Base-by-base conservation (phyloP, 768 basidiomycete species). In the Xerocomellus chrysenteron region DNA sequence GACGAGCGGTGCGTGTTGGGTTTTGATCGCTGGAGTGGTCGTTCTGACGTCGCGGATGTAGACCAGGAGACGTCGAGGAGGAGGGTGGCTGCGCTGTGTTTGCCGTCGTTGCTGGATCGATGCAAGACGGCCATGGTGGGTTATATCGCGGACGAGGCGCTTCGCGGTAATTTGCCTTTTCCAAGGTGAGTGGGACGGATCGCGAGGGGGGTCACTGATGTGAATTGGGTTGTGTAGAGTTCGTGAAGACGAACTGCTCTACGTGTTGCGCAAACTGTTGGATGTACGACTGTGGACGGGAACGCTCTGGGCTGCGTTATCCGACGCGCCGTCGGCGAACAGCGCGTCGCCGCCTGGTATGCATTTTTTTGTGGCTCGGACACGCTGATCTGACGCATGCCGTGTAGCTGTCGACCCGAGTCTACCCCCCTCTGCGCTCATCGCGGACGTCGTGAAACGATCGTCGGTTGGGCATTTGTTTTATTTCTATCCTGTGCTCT, bases 101-200 rank as follows among this genome's bases (percentile, higher is more conserved):
- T 94, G 7, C 85, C 91, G 0, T 79, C 85, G 1, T 73, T 98
- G 30, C 74, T 98, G 28, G 83, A 81, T 57, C 85, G 95, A n/a
- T 94, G 90, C 72, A 80, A 82, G 43, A 74, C 77, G 1, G 79
- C 85, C 0, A 74, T 98, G 53, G 77, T 83, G 17, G 78, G 82
- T 9, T 98, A 90, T 65, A 78, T 96, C 16, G 93, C 91, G 0
- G 96, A 98, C 64, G 87, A 90, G 61, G 80, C 84, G 2, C 66
- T 98, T 33, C 82, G 95, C n/a, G 94, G 95, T 2, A 83, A 81
- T 57, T 76, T 95, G 56, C 96, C 96, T 1, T 95, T 97, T 73
- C 85, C 92, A 42, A 82, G 93, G 92, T 91, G 50, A 59, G 73
- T 64, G 2, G 3, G 17, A 40, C 6, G 4, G 9, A 47, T n/a